phyloP scores from a whole-genome alignment of 2,329 filamentous ascomycete species.

The Drechslerella coelobrocha region DNA sequence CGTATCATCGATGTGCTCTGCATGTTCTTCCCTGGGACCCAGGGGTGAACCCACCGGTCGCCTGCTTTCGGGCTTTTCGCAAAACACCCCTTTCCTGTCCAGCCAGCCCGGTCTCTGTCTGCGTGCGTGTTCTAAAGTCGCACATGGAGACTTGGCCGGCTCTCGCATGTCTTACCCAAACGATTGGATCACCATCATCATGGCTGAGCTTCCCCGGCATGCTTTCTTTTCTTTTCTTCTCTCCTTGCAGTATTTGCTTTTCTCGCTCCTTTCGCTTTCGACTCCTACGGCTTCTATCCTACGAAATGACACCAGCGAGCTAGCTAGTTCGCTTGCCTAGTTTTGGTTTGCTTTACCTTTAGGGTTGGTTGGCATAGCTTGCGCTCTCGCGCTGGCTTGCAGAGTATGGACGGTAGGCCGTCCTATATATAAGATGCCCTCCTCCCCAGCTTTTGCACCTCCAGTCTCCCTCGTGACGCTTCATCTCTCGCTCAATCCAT shows the following conservation, averaged over 20 bases:
- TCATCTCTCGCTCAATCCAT: constrained; percentile 36
- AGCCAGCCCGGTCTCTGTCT: constrained; percentile 26
- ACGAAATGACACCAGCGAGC: constrained; percentile 41
- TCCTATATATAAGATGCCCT: constrained; percentile 48
- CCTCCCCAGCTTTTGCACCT: constrained; percentile 30
- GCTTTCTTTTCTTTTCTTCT: constrained; percentile 48
- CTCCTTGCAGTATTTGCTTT: constrained; percentile 48
- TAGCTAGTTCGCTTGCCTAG: constrained; percentile 43
- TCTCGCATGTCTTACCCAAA: constrained; percentile 49
- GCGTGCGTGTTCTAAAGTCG: constrained; percentile 6
- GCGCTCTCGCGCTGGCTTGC: constrained; percentile 23
- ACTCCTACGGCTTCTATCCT: constrained; percentile 55
- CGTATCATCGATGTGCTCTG: constrained; percentile 1
- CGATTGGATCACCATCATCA: constrained; percentile 43
- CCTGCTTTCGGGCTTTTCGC: constrained; percentile 15
- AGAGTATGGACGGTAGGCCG: constrained; percentile 16
- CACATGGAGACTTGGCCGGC: constrained; percentile 26
- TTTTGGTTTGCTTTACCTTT: constrained; percentile 45
- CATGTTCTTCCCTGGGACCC: neutral
- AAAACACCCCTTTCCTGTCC: constrained; percentile 37
- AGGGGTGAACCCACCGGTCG: constrained; percentile 17
- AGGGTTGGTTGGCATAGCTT: constrained; percentile 25
- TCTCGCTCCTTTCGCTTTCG: constrained; percentile 53
- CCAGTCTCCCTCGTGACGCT: constrained; percentile 24
- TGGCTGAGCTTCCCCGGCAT: constrained; percentile 48